Evolutionary conservation across 306 rosid species (phyloP).

Genomic region (Boehmeria nivea): DNA sequence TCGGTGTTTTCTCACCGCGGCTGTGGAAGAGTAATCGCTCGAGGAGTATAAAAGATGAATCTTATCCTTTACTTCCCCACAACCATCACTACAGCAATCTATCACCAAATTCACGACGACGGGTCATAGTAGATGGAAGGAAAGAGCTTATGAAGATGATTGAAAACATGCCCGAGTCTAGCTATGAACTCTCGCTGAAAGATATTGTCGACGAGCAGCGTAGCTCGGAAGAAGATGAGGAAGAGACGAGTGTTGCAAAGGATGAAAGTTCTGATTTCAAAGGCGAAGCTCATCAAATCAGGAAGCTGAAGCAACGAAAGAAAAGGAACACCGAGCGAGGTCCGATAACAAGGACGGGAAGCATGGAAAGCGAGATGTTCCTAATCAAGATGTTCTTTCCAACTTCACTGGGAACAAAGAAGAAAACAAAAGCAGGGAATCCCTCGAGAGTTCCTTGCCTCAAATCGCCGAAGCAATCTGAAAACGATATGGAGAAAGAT

Average conservation of each 20-base stretch:
- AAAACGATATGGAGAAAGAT: constrained; percentile 21
- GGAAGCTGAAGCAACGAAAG: constrained; percentile 18
- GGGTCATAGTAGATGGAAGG: constrained; percentile 41
- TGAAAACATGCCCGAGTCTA: constrained; percentile 46
- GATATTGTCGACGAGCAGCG: constrained; percentile 48
- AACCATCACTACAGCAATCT: constrained; percentile 19
- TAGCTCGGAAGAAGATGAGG: constrained; percentile 14
- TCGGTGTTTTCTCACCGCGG: constrained; percentile 10
- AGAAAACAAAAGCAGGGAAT: constrained; percentile 38
- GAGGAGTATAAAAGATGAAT: constrained; percentile 7
- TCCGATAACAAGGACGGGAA: constrained; percentile 38
- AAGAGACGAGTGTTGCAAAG: constrained; percentile 12
- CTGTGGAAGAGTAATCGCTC: constrained; percentile 15
- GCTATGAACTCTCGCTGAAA: constrained; percentile 64
- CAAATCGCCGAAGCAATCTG: constrained; percentile 15
- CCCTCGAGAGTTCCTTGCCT: constrained; percentile 31
- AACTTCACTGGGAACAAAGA: constrained; percentile 38
- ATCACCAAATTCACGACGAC: constrained; percentile 30
- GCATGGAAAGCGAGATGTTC: constrained; percentile 60
- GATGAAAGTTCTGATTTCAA: constrained; percentile 2
- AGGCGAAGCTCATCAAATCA: constrained; percentile 17
- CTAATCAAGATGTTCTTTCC: constrained; percentile 62
- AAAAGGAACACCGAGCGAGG: constrained; percentile 17
- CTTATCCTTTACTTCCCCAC: constrained; percentile 29
- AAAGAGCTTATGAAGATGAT: constrained; percentile 52